These are phyloP conservation scores for Colletotrichum nymphaeae DNA, from an alignment of 2,329 filamentous ascomycete species.

Conservation along the genomic window DNA sequence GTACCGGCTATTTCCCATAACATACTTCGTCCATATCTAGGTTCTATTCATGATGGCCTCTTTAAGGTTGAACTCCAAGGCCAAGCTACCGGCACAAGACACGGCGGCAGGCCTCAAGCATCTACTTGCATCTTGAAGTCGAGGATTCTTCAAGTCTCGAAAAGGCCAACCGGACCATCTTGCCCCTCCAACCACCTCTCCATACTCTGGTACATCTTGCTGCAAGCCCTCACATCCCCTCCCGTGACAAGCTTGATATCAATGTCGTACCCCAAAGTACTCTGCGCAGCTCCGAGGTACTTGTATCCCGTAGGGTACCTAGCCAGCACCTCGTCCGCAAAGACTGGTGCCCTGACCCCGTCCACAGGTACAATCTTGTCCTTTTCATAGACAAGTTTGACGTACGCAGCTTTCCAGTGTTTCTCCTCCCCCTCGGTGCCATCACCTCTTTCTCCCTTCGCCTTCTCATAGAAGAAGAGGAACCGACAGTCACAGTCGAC, in stretches of 20 bases:
- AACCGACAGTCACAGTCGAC: constrained; percentile 64
- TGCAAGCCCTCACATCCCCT: constrained; percentile 46
- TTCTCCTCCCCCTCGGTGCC: not conserved
- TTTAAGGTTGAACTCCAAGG: not conserved
- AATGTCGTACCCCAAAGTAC: constrained; percentile 56
- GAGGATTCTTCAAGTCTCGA: not conserved
- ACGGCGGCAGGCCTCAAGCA: not conserved
- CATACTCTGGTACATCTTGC: constrained; percentile 56
- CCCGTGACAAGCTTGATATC: constrained; percentile 54
- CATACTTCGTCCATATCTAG: not conserved
- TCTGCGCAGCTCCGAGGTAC: constrained; percentile 59
- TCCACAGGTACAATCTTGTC: constrained; percentile 60
- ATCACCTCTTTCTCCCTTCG: constrained; percentile 25
- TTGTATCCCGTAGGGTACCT: constrained; percentile 57
- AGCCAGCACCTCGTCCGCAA: constrained; percentile 50
- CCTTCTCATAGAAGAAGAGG: constrained; percentile 57
- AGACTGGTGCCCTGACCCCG: constrained; percentile 51
- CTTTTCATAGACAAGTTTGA: constrained; percentile 62
- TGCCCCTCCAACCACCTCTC: constrained; percentile 52
- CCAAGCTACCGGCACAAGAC: not conserved
- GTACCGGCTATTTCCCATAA: not conserved
- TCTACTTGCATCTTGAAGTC: not conserved
- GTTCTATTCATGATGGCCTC: not conserved
- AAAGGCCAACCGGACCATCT: constrained; percentile 9
- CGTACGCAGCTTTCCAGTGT: constrained; percentile 55